These are phyloP conservation scores for Mycena pura DNA, from an alignment of 768 basidiomycete genomes.

Conservation along the genomic window DNA sequence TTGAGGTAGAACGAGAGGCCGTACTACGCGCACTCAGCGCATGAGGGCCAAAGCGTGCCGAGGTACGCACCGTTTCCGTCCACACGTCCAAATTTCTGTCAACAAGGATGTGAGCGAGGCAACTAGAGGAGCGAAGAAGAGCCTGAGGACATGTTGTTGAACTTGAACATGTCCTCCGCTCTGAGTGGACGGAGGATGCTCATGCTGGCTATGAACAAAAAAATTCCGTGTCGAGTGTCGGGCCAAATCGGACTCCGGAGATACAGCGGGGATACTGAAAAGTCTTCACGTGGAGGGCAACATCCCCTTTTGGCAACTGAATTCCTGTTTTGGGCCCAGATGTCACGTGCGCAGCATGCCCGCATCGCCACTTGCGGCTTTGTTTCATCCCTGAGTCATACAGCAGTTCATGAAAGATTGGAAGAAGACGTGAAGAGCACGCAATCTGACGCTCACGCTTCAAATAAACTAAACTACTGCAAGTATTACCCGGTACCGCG, in stretches of 20 bases:
- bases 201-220: constrained; percentile 55
- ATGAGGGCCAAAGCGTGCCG: constrained; percentile 12
- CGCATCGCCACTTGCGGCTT: too few relatives aligned
- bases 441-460: too few relatives aligned
- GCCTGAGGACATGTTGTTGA: constrained; percentile 80
- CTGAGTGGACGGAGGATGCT: constrained; percentile 86
- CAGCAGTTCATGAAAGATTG: too few relatives aligned
- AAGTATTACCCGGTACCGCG: too few relatives aligned
- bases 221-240: neutral
- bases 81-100: constrained; percentile 91
- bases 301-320: constrained; percentile 1
- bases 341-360: too few relatives aligned
- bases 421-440: too few relatives aligned
- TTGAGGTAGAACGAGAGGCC: constrained; percentile 87
- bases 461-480: too few relatives aligned
- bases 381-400: too few relatives aligned
- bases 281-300: neutral
- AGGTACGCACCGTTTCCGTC: constrained; percentile 88
- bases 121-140: neutral
- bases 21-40: constrained; percentile 58
- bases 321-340: constrained; percentile 8
- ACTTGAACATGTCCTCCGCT: constrained; percentile 89
- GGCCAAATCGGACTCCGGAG: constrained; percentile 9
- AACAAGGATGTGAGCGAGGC: constrained; percentile 16
- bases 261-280: neutral